Conservation (phyloP, 805 yeast species). For the Teunomyces atbi region DNA sequence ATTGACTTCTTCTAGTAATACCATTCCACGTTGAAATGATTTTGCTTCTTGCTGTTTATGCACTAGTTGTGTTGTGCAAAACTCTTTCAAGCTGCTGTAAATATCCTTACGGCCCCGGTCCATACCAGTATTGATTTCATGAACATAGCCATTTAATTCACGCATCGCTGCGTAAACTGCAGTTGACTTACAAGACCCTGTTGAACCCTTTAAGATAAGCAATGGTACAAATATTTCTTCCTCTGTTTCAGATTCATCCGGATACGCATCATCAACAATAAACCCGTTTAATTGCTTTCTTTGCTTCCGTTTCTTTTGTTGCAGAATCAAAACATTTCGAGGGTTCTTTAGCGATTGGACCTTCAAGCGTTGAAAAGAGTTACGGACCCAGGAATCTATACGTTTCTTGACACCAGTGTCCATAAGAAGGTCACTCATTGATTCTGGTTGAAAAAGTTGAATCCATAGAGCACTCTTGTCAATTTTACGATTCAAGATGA, state of each 20-base stretch:
- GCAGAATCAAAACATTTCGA: conserved; percentile 26
- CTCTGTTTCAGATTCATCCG: conserved; percentile 24
- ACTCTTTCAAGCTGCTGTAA: conserved; percentile 62
- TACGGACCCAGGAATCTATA: conserved; percentile 39
- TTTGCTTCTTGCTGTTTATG: conserved; percentile 38
- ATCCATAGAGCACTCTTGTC: conserved; percentile 33
- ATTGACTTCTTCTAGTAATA: conserved; percentile 85
- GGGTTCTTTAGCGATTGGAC: conserved; percentile 32
- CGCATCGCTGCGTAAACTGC: conserved; percentile 66
- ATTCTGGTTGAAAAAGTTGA: conserved; percentile 43
- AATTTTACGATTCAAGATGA: conserved; percentile 3
- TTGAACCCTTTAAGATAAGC: conserved; percentile 64
- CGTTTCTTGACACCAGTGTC: conserved; percentile 17
- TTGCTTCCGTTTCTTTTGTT: conserved; percentile 20
- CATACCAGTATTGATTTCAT: conserved; percentile 78
- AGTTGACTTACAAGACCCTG: conserved; percentile 78
- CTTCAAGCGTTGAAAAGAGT: conserved; percentile 35
- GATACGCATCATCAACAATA: conserved; percentile 33
- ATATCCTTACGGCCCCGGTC: conserved; percentile 72
- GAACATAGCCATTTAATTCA: conserved; percentile 65
- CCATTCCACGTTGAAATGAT: conserved; percentile 57
- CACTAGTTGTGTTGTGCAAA: conserved; percentile 81
- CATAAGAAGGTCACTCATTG: conserved; percentile 34
- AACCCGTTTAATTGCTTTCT: conserved; percentile 32
- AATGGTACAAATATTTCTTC: conserved; percentile 56